Evolutionary conservation across 2,329 filamentous ascomycete genomes (phyloP), one percentile per base, ranked within the genome.

Genomic region (Emergomyces pasteurianus): DNA sequence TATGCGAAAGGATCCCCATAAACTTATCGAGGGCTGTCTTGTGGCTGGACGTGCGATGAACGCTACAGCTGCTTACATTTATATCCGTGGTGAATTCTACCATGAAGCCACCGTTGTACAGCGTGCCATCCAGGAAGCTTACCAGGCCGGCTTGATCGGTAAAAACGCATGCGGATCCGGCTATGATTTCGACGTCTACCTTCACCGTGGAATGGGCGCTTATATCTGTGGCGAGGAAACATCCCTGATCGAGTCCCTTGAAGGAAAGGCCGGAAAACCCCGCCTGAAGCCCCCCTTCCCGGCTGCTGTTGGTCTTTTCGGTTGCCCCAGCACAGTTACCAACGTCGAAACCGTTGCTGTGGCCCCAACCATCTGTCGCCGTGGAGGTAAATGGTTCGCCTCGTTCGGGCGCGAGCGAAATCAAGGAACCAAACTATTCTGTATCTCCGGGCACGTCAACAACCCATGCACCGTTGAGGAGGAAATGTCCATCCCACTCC

Each of bases 1-100:
- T 69, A 99, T 99, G 94, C 91, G 94, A 78, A 99, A 99, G 80
- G 94, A 99, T 75, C 94, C 94, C 65, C 94, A 99, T 82, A 99
- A 99, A 83, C 88, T 99, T 66, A 82, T 99, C 72, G 94, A 99
- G 80, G 94, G 94, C 74, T 99, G 94, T 77, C 82, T 99, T 65
- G 88, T 99, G 56, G 91, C 94, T 67, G 94, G 94, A 58, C 88
- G 94, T 73, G 92, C 94, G 73, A 99, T 99, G 94, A 99, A 99
- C 80, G 94, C 92, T 72, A 94, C 90, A 55, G 94, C 94, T 62
- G 94, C 94, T 67, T 99, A 99, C 80, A 99, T 99, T 75, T 99
- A 99, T 78, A 99, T 99, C 71, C 92, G 94, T 74, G 94, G 94
- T 73, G 94, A 99, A 78, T 99, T 99, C 77, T 90, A 96, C 74